Evolutionary conservation across 305 asterid species (phyloP).

Genomic region (Fraxinus floribunda): DNA sequence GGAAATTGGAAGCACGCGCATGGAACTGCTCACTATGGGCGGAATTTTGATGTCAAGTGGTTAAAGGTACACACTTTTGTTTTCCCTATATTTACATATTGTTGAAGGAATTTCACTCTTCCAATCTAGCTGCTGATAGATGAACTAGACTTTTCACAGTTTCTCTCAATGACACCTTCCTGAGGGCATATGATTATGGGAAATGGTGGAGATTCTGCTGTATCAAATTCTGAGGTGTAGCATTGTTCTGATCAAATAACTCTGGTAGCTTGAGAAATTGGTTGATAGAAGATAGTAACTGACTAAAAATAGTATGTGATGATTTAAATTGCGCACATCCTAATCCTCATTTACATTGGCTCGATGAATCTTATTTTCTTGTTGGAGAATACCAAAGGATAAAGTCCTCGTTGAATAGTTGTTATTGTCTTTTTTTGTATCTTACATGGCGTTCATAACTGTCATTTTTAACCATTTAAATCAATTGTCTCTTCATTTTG

Average conservation of each 20-base stretch:
- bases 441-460: neutral
- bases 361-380: conserved; percentile 15
- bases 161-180: conserved; percentile 7
- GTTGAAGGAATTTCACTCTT: conserved; percentile 13
- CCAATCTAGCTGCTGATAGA: conserved; percentile 10
- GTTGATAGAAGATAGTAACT: neutral
- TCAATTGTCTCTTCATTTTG: neutral
- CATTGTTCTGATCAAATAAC: conserved; percentile 12
- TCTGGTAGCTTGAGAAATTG: conserved; percentile 3
- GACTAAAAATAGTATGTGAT: neutral
- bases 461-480: neutral
- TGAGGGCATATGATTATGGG: conserved; percentile 7
- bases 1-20: conserved; percentile 98
- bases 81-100: conserved; percentile 3
- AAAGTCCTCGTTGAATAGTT: neutral
- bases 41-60: conserved; percentile 91
- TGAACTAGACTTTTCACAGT: conserved; percentile 7
- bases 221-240: conserved; percentile 14
- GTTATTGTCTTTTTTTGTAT: neutral
- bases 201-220: neutral
- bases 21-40: conserved; percentile 96
- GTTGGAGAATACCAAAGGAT: conserved; percentile 14
- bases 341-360: neutral
- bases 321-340: neutral
- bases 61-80: conserved; percentile 56